A percentile compares a stretch with the other conserved stretches of the same genome.
phyloP scores from a whole-genome alignment of 208 protist genomes.

The Lotmaria passim region DNA sequence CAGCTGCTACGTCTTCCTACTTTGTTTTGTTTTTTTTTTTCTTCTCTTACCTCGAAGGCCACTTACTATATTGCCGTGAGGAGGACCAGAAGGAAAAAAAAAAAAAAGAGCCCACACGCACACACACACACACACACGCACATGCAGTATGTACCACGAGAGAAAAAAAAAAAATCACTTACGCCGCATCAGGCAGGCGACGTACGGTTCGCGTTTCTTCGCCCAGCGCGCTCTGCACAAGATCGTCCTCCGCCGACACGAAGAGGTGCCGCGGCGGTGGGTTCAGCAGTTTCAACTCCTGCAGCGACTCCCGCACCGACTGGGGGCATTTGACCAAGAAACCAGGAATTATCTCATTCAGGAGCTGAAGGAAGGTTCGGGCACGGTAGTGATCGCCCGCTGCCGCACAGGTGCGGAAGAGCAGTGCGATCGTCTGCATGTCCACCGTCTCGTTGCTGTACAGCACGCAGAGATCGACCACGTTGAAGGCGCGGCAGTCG shows the following conservation, averaged over 20 bases:
- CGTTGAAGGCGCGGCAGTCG: slow-evolving; percentile 86
- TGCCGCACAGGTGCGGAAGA: slow-evolving; percentile 79
- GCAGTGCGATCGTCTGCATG: slow-evolving; percentile 68
- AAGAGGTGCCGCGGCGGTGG: slow-evolving; percentile 67
- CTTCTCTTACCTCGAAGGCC: too few species aligned
- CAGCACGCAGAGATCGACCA: slow-evolving; percentile 85
- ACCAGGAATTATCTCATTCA: slow-evolving; percentile 79
- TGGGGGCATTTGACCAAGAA: slow-evolving; percentile 74
- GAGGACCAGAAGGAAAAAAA: not conserved
- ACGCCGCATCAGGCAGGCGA: slow-evolving; percentile 27
- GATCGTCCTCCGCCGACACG: slow-evolving; percentile 43
- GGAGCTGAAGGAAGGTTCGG: slow-evolving; percentile 68
- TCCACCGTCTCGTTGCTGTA: slow-evolving; percentile 81
- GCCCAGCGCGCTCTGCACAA: slow-evolving; percentile 44
- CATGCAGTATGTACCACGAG: not conserved
- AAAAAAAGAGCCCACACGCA: not conserved
- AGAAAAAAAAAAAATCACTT: not conserved
- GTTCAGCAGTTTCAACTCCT: slow-evolving; percentile 64
- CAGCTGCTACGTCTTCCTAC: too few species aligned
- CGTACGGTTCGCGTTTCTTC: slow-evolving; percentile 19
- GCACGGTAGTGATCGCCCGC: slow-evolving; percentile 84
- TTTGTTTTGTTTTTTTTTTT: too few species aligned
- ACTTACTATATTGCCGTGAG: too few species aligned
- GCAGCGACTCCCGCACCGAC: slow-evolving; percentile 56
- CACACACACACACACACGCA: slow-evolving; percentile 7